phyloP scores from a whole-genome alignment of 2,329 filamentous ascomycete genomes.

The Ophiostoma triangulosporum region DNA sequence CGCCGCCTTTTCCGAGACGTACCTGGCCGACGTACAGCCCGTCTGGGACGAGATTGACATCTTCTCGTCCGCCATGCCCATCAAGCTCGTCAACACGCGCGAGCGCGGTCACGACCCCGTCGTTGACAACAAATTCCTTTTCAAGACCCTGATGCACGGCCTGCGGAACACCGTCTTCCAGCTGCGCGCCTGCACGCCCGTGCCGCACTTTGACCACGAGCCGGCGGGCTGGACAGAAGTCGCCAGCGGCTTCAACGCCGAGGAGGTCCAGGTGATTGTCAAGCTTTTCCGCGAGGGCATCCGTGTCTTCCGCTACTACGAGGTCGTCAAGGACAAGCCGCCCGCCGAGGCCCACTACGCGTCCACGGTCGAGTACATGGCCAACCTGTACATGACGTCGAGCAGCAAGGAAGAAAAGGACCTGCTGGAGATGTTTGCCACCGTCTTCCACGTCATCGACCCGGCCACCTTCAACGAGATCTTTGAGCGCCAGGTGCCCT shows the following conservation, averaged over 20 bases:
- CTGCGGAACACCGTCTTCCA: conserved; percentile 96
- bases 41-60: conserved; percentile 99
- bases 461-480: conserved; percentile 97
- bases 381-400: conserved; percentile 87
- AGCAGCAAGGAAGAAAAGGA: conserved; percentile 96
- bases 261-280: conserved; percentile 91
- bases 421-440: conserved; percentile 90
- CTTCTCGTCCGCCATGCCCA: conserved; percentile 76
- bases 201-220: conserved; percentile 62
- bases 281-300: conserved; percentile 96
- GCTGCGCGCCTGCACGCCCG: conserved; percentile 75
- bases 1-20: conserved; percentile 53
- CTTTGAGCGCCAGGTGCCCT: conserved; percentile 92
- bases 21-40: conserved; percentile 74
- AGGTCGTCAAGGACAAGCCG: conserved; percentile 53
- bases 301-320: conserved; percentile 93
- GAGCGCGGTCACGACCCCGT: conserved; percentile 85
- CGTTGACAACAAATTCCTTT: conserved; percentile 93
- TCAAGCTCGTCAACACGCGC: conserved; percentile 84
- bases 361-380: conserved; percentile 81
- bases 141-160: conserved; percentile 90
- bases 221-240: conserved; percentile 91
- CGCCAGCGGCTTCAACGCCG: conserved; percentile 89
- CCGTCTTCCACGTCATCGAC: conserved; percentile 96
- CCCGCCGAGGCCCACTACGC: conserved; percentile 58